phyloP scores from a whole-genome alignment of 306 rosid species.

The Alnus glutinosa region DNA sequence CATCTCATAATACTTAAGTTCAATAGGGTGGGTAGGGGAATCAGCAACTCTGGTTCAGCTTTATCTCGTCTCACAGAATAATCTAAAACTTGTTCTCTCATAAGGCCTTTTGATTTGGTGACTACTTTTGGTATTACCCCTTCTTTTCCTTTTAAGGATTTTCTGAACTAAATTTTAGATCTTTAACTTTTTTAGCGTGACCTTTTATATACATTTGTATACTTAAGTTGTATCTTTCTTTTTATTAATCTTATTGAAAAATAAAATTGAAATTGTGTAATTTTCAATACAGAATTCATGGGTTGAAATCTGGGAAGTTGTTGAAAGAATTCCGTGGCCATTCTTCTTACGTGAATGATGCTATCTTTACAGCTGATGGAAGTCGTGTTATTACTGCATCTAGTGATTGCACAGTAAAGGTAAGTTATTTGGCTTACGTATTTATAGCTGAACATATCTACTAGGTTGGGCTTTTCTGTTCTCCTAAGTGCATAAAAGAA shows the following conservation, averaged over 20 bases:
- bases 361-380: slow-evolving; percentile 84
- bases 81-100: neutral
- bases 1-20: no score
- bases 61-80: neutral
- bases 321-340: slow-evolving; percentile 98
- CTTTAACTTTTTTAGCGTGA: neutral
- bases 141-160: neutral
- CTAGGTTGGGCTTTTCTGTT: slow-evolving; percentile 1
- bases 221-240: neutral
- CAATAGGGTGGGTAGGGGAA: neutral
- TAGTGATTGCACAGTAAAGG: slow-evolving; percentile 98
- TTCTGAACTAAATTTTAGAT: neutral
- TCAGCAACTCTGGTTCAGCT: neutral
- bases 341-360: slow-evolving; percentile 90
- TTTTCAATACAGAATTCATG: slow-evolving; percentile 70
- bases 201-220: neutral
- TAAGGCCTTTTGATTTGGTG: neutral
- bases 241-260: neutral
- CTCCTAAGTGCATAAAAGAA: slow-evolving; percentile 4
- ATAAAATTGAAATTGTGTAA: neutral
- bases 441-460: neutral
- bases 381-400: slow-evolving; percentile 90
- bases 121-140: neutral
- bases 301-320: slow-evolving; percentile 90
- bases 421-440: slow-evolving; percentile 30